These are phyloP conservation scores for Dentipellis sp. DNA, from an alignment of 768 basidiomycete genomes.

Conservation along the genomic window DNA sequence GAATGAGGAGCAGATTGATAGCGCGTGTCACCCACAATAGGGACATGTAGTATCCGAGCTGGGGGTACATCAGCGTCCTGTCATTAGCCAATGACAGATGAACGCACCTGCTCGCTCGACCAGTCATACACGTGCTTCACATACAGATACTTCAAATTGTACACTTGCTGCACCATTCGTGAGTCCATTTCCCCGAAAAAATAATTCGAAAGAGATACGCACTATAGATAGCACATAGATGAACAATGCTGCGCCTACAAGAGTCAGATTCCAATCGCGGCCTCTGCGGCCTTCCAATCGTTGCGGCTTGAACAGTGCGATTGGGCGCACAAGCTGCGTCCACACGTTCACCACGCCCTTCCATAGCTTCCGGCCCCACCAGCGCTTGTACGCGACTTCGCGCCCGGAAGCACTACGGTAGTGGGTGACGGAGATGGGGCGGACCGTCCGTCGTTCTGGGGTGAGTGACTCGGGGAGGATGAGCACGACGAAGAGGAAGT, in stretches of 20 bases:
- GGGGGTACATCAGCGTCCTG: neutral
- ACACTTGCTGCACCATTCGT: constrained; percentile 11
- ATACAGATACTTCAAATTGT: constrained; percentile 16
- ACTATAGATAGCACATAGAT: constrained; percentile 13
- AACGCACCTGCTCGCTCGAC: constrained; percentile 12
- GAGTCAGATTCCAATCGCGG: constrained; percentile 14
- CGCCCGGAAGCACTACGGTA: too few relatives aligned
- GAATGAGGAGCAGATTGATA: constrained; percentile 10
- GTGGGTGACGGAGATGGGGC: too few relatives aligned
- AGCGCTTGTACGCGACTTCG: neutral
- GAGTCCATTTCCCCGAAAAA: neutral
- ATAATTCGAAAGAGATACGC: neutral
- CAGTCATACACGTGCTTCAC: constrained; percentile 13
- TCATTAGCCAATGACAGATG: neutral
- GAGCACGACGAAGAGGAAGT: constrained; percentile 9
- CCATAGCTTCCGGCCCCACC: neutral
- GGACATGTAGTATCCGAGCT: constrained; percentile 14
- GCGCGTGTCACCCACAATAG: constrained; percentile 14
- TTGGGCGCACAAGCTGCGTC: constrained; percentile 10
- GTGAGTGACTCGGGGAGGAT: constrained; percentile 14
- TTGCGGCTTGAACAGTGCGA: constrained; percentile 9
- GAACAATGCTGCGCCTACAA: constrained; percentile 12
- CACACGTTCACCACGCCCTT: neutral
- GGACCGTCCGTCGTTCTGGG: neutral
- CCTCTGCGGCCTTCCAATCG: constrained; percentile 11